Conservation (phyloP, 192 early-diverging fungal species). For the Coemansia sp. region DNA sequence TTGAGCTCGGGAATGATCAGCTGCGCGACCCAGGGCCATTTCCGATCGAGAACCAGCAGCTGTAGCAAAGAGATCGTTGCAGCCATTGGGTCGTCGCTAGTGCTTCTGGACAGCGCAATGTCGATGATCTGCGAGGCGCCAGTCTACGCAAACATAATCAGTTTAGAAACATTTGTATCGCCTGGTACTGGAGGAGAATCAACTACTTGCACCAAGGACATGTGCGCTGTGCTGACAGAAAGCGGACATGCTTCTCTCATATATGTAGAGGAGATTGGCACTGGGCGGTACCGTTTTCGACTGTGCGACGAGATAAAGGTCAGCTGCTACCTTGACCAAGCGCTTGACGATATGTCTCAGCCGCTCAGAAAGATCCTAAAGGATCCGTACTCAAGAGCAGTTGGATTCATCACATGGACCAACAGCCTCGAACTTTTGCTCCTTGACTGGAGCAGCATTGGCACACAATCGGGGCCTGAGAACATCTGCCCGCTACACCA, state of each 20-base stretch:
- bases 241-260: conserved; percentile 15
- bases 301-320: conserved; percentile 6
- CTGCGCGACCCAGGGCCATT: conserved; percentile 15
- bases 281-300: background rate
- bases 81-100: conserved; percentile 18
- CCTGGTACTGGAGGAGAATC: background rate
- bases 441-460: conserved; percentile 8
- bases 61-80: conserved; percentile 16
- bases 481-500: background rate
- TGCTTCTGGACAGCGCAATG: conserved; percentile 15
- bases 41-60: background rate
- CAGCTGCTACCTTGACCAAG: background rate
- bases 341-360: background rate
- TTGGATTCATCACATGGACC: conserved; percentile 35
- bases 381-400: conserved; percentile 28
- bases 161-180: conserved; percentile 5
- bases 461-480: background rate
- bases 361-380: conserved; percentile 20
- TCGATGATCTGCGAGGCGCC: conserved; percentile 21
- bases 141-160: conserved; percentile 22
- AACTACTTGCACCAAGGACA: background rate
- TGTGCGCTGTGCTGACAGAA: conserved; percentile 19
- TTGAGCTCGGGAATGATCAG: conserved; percentile 29
- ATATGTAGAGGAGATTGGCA: conserved; percentile 5
- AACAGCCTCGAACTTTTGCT: conserved; percentile 29